Evolutionary conservation across 371 early-diverging fungal genomes (phyloP).

Genomic region (Funneliformis caledonium): DNA sequence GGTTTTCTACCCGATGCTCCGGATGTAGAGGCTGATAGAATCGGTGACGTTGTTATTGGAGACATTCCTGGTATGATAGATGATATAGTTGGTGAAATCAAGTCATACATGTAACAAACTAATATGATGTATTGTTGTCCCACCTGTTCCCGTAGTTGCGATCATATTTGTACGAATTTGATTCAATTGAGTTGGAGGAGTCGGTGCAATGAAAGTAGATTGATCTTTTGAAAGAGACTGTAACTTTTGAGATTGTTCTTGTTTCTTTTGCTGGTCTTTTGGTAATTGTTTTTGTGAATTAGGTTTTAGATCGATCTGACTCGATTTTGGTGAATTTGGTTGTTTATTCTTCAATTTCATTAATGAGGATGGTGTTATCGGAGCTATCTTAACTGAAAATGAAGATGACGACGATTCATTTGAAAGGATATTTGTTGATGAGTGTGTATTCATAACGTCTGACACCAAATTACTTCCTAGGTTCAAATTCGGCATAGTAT

Average conservation of each 20-base stretch:
- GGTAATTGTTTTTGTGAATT: neutral
- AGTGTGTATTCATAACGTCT: neutral
- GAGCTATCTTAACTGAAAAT: slow-evolving; percentile 6
- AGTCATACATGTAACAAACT: neutral
- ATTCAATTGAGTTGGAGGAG: neutral
- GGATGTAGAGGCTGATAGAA: neutral
- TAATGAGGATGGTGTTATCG: slow-evolving; percentile 32
- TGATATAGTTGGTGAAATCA: neutral
- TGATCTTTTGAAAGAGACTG: neutral
- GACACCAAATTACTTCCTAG: slow-evolving; percentile 37
- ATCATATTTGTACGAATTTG: neutral
- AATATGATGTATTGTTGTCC: neutral
- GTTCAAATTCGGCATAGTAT: slow-evolving; percentile 26
- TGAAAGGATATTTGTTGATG: neutral
- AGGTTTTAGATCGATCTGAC: neutral
- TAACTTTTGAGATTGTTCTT: neutral
- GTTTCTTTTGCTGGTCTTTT: neutral
- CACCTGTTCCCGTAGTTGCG: neutral
- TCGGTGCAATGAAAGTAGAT: neutral
- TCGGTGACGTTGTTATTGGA: neutral
- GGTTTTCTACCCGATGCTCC: neutral
- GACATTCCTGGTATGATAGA: slow-evolving; percentile 1
- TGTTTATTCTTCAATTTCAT: slow-evolving; percentile 28
- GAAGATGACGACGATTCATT: neutral
- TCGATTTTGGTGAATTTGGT: neutral